Percentiles rank a stretch among this genome's conserved stretches.
Evolutionary conservation across 2,329 filamentous ascomycete species (phyloP).

Genomic region (Anisogramma anomala): DNA sequence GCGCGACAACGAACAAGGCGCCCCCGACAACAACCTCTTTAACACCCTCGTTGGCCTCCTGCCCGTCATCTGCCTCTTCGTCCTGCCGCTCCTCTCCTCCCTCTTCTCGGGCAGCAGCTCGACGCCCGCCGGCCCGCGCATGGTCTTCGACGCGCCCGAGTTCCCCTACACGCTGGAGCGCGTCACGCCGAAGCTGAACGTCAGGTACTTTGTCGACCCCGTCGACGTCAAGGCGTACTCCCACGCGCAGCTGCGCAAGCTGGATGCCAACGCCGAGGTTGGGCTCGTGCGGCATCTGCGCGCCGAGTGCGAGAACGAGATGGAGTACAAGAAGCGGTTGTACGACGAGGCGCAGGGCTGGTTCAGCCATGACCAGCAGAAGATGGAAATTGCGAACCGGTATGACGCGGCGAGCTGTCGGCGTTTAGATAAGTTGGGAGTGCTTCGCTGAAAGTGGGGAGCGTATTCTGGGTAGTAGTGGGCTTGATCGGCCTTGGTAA

Average conservation of each 20-base stretch:
- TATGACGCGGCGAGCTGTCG: conserved; percentile 42
- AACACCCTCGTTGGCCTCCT: conserved; percentile 62
- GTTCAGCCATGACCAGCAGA: conserved; percentile 71
- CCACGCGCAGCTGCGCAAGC: conserved; percentile 53
- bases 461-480: too few relatives aligned
- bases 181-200: conserved; percentile 55
- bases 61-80: conserved; percentile 78
- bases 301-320: conserved; percentile 64
- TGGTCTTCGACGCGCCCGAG: conserved; percentile 62
- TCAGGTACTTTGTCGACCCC: conserved; percentile 81
- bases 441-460: not conserved
- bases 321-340: conserved; percentile 51
- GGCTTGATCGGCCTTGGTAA: too few relatives aligned
- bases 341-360: conserved; percentile 74
- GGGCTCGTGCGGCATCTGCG: conserved; percentile 58
- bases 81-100: conserved; percentile 73
- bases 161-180: conserved; percentile 66
- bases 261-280: conserved; percentile 69
- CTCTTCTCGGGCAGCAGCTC: conserved; percentile 52
- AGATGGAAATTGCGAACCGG: conserved; percentile 57
- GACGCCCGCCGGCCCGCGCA: conserved; percentile 48
- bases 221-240: conserved; percentile 61
- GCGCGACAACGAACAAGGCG: conserved; percentile 41
- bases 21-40: conserved; percentile 39
- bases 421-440: conserved; percentile 34